phyloP scores from a whole-genome alignment of 2,329 filamentous ascomycete species.

The Diplodia corticola region DNA sequence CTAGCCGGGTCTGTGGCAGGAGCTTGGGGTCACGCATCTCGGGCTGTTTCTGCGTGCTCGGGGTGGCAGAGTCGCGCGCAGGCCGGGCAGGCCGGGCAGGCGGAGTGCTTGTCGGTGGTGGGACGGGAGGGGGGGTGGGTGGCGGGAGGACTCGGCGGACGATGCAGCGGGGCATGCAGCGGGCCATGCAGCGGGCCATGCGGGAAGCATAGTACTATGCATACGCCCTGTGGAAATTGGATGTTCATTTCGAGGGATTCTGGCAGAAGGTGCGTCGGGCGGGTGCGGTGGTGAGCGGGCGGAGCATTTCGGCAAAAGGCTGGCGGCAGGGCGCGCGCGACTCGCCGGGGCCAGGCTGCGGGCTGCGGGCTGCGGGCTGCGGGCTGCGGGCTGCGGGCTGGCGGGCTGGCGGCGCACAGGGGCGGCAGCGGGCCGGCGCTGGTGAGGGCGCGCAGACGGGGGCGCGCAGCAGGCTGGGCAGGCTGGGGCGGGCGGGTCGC shows the following conservation, averaged over 20 bases:
- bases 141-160: not conserved
- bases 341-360: too few relatives aligned
- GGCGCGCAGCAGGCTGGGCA: slow-evolving; percentile 10
- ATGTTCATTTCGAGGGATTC: slow-evolving; percentile 18
- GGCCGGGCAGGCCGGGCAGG: not conserved
- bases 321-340: not conserved
- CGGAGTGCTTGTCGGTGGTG: not conserved
- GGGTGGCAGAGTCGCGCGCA: not conserved
- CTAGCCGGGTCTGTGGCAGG: slow-evolving; percentile 9
- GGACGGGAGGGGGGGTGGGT: not conserved
- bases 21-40: slow-evolving; percentile 3
- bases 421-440: slow-evolving; percentile 8
- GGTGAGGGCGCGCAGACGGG: slow-evolving; percentile 13
- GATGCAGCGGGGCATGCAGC: slow-evolving; percentile 13
- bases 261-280: slow-evolving; percentile 11
- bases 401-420: slow-evolving; percentile 15
- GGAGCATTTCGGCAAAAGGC: slow-evolving; percentile 5
- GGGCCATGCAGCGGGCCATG: slow-evolving; percentile 15
- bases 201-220: slow-evolving; percentile 15
- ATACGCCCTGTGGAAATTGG: slow-evolving; percentile 19
- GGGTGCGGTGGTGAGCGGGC: not conserved
- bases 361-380: not conserved
- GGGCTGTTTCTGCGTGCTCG: not conserved
- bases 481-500: not conserved
- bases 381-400: not conserved